Evolutionary conservation across 73 alveolate genomes (phyloP).

Genomic region (Loxodes magnus): DNA sequence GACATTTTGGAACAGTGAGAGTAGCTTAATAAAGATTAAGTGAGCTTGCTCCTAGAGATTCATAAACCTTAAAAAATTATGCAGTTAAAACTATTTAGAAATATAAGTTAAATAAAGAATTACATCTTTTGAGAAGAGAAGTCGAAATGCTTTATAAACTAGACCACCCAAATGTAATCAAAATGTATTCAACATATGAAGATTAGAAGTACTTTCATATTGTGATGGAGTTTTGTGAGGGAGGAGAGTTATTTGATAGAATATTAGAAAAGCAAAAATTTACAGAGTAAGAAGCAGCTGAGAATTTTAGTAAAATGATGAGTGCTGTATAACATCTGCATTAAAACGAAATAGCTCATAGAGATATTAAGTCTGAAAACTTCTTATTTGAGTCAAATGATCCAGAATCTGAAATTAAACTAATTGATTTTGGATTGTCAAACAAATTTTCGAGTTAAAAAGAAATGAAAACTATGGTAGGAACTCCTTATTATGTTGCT

Average conservation of each 20-base stretch:
- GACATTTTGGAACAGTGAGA: no score
- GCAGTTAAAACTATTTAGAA: no score
- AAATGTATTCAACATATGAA: constrained; percentile 66
- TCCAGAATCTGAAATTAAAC: constrained; percentile 67
- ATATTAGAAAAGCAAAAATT: constrained; percentile 21
- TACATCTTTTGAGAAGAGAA: no score
- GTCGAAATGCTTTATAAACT: constrained; percentile 68
- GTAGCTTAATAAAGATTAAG: no score
- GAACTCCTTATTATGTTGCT: constrained; percentile 24
- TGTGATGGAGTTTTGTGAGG: constrained; percentile 83
- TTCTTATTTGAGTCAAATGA: constrained; percentile 28
- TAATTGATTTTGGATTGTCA: constrained; percentile 92
- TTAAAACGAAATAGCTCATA: constrained; percentile 40
- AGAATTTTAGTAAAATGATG: constrained; percentile 42
- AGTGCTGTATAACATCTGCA: constrained; percentile 54
- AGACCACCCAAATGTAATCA: constrained; percentile 84
- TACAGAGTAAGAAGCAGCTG: constrained; percentile 47
- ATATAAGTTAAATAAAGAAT: no score
- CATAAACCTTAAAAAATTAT: no score
- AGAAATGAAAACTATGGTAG: constrained; percentile 6
- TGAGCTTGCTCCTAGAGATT: no score
- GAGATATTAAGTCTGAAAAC: constrained; percentile 74
- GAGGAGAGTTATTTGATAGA: constrained; percentile 74
- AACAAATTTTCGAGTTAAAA: constrained; percentile 20
- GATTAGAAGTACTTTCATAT: constrained; percentile 53